phyloP scores from a whole-genome alignment of 805 yeast species.

The Zygoascus biomembranicola region DNA sequence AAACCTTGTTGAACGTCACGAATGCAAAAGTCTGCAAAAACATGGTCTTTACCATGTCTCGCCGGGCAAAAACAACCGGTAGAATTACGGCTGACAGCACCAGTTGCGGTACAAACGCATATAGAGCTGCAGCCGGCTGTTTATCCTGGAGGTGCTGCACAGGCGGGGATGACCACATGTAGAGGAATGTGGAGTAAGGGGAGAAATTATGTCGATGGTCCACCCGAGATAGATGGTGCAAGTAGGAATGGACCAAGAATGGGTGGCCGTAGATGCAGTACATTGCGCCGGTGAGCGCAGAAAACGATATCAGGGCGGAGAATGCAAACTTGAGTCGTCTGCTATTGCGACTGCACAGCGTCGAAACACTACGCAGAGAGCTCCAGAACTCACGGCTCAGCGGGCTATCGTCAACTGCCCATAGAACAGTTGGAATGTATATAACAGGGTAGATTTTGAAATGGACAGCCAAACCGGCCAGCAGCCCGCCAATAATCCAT shows the following conservation, averaged over 20 bases:
- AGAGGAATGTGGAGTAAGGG: slow-evolving; percentile 65
- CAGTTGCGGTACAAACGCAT: slow-evolving; percentile 83
- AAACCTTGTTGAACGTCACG: slow-evolving; percentile 70
- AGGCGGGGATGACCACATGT: slow-evolving; percentile 30
- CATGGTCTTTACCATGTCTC: slow-evolving; percentile 41
- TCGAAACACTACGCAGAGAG: neutral
- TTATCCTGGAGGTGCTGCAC: slow-evolving; percentile 3
- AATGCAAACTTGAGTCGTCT: slow-evolving; percentile 36
- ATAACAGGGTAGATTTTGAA: slow-evolving; percentile 89
- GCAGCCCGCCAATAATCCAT: slow-evolving; percentile 34
- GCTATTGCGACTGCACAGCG: slow-evolving; percentile 29
- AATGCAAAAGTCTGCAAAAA: slow-evolving; percentile 76
- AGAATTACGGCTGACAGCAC: slow-evolving; percentile 47
- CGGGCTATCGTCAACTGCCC: slow-evolving; percentile 30
- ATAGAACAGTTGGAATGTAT: slow-evolving; percentile 64
- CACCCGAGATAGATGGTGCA: slow-evolving; percentile 72
- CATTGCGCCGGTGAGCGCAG: slow-evolving; percentile 48
- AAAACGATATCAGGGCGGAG: slow-evolving; percentile 37
- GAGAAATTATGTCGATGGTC: slow-evolving; percentile 97
- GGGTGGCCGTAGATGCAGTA: slow-evolving; percentile 63
- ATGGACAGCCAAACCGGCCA: slow-evolving; percentile 76
- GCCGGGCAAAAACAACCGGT: slow-evolving; percentile 43
- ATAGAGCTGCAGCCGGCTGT: slow-evolving; percentile 29
- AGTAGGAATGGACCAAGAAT: slow-evolving; percentile 66
- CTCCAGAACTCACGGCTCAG: neutral